A percentile compares a stretch with the other conserved stretches of the same genome.
These are phyloP conservation scores for Puccinia polysora DNA, from an alignment of 1,284 basidiomycete genomes.

Conservation along the genomic window DNA sequence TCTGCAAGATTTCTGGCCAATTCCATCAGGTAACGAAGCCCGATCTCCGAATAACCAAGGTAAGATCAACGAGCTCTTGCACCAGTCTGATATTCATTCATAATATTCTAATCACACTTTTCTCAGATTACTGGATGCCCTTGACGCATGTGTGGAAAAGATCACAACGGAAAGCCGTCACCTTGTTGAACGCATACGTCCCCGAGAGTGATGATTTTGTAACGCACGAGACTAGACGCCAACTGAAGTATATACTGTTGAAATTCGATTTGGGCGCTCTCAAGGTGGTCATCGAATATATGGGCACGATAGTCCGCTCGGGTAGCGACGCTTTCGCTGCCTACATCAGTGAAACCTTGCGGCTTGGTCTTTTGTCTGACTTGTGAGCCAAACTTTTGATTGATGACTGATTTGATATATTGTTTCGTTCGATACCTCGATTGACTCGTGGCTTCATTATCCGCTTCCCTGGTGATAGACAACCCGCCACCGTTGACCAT, in stretches of 20 bases:
- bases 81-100: not conserved
- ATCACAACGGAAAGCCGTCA: slow-evolving; percentile 2
- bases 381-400: not conserved
- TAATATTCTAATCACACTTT: not conserved
- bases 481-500: slow-evolving; percentile 10
- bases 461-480: not conserved
- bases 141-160: slow-evolving; percentile 7
- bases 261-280: slow-evolving; percentile 5
- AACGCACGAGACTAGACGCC: not conserved
- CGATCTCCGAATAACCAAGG: slow-evolving; percentile 24
- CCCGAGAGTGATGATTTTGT: not conserved
- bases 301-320: not conserved
- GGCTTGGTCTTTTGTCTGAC: not conserved
- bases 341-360: not conserved
- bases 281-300: not conserved
- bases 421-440: not conserved
- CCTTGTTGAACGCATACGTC: slow-evolving; percentile 20
- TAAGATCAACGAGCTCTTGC: not conserved
- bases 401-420: not conserved
- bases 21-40: slow-evolving; percentile 6
- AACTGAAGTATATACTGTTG: slow-evolving; percentile 2
- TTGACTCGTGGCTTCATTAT: not conserved
- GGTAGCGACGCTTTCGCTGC: not conserved
- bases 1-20: slow-evolving; percentile 12
- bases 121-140: slow-evolving; percentile 2